Percentiles rank a stretch among this genome's conserved stretches.
Evolutionary conservation across 2,329 filamentous ascomycete genomes (phyloP).

Genomic region (Hypoxylon sp.): DNA sequence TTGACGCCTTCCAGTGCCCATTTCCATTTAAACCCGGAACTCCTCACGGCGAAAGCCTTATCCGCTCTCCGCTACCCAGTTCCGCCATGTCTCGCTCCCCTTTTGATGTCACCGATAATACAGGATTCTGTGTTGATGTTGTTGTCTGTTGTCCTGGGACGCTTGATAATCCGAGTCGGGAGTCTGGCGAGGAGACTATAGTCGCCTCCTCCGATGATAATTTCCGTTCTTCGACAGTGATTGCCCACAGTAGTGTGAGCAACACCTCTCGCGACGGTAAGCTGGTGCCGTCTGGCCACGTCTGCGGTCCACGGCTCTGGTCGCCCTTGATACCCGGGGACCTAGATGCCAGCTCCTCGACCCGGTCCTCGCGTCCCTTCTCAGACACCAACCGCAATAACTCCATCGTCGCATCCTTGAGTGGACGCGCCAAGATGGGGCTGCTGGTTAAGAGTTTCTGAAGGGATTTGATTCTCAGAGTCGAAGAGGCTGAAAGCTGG

Average conservation of each 20-base stretch:
- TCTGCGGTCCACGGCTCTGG: slow-evolving; percentile 51
- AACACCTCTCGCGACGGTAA: slow-evolving; percentile 54
- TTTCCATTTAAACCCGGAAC: slow-evolving; percentile 36
- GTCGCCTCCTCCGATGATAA: slow-evolving; percentile 40
- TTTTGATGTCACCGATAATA: slow-evolving; percentile 45
- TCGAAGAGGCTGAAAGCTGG: slow-evolving; percentile 66
- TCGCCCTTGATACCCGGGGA: slow-evolving; percentile 55
- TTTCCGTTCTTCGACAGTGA: slow-evolving; percentile 53
- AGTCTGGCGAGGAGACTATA: slow-evolving; percentile 44
- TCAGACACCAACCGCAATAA: slow-evolving; percentile 79
- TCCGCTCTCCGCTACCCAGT: slow-evolving; percentile 39
- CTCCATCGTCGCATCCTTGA: slow-evolving; percentile 79
- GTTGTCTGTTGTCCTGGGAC: slow-evolving; percentile 47
- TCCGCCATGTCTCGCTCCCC: slow-evolving; percentile 42
- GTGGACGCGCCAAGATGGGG: slow-evolving; percentile 79
- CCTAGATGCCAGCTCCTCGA: slow-evolving; percentile 54
- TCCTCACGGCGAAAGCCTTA: slow-evolving; percentile 45
- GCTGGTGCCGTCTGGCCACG: slow-evolving; percentile 54
- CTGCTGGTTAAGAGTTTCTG: slow-evolving; percentile 78
- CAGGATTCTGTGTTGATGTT: slow-evolving; percentile 40
- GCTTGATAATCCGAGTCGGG: slow-evolving; percentile 46
- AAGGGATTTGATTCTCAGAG: slow-evolving; percentile 71
- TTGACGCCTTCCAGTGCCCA: slow-evolving; percentile 31
- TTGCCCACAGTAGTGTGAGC: slow-evolving; percentile 54
- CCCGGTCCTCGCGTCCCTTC: slow-evolving; percentile 60